Percentiles rank a stretch among this genome's conserved stretches.
phyloP scores from a whole-genome alignment of 108 stramenopile genomes.

The Discostella pseudostelligera region DNA sequence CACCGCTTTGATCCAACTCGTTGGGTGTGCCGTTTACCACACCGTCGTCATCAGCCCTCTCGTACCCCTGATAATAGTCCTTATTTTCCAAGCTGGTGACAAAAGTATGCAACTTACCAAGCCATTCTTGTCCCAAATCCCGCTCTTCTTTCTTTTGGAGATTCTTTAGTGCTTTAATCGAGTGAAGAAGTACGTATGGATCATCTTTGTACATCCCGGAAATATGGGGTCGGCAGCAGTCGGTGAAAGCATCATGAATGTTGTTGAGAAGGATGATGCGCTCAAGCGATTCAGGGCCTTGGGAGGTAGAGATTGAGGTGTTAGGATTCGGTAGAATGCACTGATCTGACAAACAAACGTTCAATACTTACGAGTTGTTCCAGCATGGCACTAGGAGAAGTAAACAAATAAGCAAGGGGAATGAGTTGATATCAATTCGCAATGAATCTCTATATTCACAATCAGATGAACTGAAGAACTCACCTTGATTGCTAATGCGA shows the following conservation, averaged over 20 bases:
- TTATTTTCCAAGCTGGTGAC: slow-evolving; percentile 28
- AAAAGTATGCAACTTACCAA: slow-evolving; percentile 29
- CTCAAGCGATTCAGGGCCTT: slow-evolving; percentile 40
- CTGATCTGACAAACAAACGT: too few species aligned
- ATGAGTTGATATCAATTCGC: too few species aligned
- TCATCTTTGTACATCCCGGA: slow-evolving; percentile 36
- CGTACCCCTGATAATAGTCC: slow-evolving; percentile 21
- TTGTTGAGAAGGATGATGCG: slow-evolving; percentile 31
- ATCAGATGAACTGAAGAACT: background rate
- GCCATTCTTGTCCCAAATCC: slow-evolving; percentile 32
- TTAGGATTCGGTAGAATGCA: background rate
- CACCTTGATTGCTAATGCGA: slow-evolving; percentile 42
- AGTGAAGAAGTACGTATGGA: slow-evolving; percentile 47
- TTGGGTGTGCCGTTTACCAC: background rate
- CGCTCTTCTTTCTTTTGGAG: slow-evolving; percentile 26
- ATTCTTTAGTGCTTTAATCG: slow-evolving; percentile 44
- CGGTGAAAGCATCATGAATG: slow-evolving; percentile 29
- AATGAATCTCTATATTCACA: background rate
- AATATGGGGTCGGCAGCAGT: slow-evolving; percentile 9
- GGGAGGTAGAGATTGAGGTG: background rate
- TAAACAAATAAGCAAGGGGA: background rate
- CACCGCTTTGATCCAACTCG: background rate
- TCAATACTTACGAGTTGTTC: slow-evolving; percentile 45
- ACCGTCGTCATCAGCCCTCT: background rate
- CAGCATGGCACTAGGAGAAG: slow-evolving; percentile 38